phyloP scores from a whole-genome alignment of 2,329 filamentous ascomycete species.

The Colletotrichum tropicale region DNA sequence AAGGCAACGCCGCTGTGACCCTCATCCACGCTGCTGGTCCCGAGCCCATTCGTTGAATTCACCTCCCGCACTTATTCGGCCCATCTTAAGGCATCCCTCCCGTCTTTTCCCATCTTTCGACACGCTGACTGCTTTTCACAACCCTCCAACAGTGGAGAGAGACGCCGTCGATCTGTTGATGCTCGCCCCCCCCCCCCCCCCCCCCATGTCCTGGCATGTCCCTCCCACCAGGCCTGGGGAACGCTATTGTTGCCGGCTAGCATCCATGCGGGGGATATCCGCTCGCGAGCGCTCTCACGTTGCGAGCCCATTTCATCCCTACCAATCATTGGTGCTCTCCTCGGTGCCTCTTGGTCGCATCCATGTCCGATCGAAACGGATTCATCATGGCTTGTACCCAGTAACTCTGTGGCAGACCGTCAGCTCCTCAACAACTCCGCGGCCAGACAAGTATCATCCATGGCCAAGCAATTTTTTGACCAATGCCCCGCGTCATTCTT shows the following conservation, averaged over 20 bases:
- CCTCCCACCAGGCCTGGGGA: conserved; percentile 7
- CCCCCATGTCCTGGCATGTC: neutral
- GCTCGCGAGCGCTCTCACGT: conserved; percentile 2
- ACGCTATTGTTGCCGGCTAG: neutral
- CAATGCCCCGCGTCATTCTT: neutral
- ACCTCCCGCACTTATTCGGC: conserved; percentile 2
- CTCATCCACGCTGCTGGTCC: conserved; percentile 12
- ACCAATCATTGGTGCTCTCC: neutral
- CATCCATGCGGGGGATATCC: conserved; percentile 19
- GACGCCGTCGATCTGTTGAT: conserved; percentile 3
- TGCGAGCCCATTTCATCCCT: neutral
- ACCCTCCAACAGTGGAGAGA: neutral
- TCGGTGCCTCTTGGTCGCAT: conserved; percentile 2
- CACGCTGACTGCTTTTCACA: neutral
- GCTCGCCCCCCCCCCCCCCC: conserved; percentile 1
- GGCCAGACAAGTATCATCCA: conserved; percentile 9
- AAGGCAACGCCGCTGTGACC: neutral
- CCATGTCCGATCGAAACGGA: conserved; percentile 14
- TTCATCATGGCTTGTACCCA: neutral
- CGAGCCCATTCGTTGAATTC: conserved; percentile 4
- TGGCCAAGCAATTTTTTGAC: neutral
- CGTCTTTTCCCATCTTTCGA: neutral
- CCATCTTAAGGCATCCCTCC: conserved; percentile 10
- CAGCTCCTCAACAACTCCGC: conserved; percentile 6
- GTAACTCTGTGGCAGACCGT: neutral